Conservation (phyloP, 1,284 basidiomycete genomes). For the Gastroboletus turbinatus region DNA sequence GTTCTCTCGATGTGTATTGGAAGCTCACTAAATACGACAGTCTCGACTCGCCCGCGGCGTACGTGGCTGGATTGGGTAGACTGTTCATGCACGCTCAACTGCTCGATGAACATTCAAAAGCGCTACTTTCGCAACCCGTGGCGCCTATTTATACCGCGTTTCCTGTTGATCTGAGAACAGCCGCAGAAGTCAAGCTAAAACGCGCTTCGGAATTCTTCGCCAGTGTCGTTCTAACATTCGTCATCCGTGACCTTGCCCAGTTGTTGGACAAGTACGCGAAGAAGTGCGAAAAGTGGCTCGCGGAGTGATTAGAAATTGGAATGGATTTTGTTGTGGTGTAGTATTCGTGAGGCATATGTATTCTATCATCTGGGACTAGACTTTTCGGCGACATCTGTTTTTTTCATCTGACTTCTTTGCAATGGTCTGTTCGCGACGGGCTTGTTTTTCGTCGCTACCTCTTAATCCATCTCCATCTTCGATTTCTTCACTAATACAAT, state of each 20-base stretch:
- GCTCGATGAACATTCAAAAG: slow-evolving; percentile 85
- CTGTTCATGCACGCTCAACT: slow-evolving; percentile 78
- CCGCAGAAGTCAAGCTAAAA: slow-evolving; percentile 75
- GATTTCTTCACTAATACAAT: slow-evolving; percentile 20
- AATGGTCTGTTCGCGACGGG: slow-evolving; percentile 10
- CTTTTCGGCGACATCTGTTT: slow-evolving; percentile 32
- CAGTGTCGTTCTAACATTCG: slow-evolving; percentile 86
- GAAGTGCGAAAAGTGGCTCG: slow-evolving; percentile 86
- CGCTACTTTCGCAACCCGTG: slow-evolving; percentile 60
- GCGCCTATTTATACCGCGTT: slow-evolving; percentile 74
- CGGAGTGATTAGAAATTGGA: slow-evolving; percentile 49
- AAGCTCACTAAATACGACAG: slow-evolving; percentile 41
- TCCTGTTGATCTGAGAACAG: slow-evolving; percentile 57
- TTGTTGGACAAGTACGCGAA: slow-evolving; percentile 91
- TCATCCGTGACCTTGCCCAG: slow-evolving; percentile 81
- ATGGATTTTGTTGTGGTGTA: slow-evolving; percentile 31
- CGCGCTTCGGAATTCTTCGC: slow-evolving; percentile 90
- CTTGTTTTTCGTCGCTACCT: slow-evolving; percentile 12
- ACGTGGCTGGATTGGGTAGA: slow-evolving; percentile 77
- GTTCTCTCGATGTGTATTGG: slow-evolving; percentile 6
- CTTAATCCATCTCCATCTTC: slow-evolving; percentile 15
- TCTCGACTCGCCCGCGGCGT: slow-evolving; percentile 84
- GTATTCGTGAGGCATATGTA: slow-evolving; percentile 36
- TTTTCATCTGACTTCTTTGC: slow-evolving; percentile 26
- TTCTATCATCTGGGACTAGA: slow-evolving; percentile 42